phyloP scores from a whole-genome alignment of 75 land plant genomes.

The Isoetes taiwanensis region DNA sequence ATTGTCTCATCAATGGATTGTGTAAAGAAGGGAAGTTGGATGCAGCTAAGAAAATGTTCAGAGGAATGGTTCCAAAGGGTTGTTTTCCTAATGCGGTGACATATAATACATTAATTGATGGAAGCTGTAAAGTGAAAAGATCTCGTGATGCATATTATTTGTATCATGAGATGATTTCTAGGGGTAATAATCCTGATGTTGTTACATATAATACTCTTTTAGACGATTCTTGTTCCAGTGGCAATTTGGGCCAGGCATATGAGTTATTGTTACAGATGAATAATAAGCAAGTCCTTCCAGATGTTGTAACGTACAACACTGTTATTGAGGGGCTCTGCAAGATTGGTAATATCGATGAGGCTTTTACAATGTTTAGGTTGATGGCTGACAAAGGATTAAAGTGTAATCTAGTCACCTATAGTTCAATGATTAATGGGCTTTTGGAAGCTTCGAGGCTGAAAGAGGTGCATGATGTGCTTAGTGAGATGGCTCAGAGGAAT shows the following conservation, averaged over 20 bases:
- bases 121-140: conserved; percentile 12
- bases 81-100: conserved; percentile 12
- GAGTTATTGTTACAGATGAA: neutral
- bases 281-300: neutral
- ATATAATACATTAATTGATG: conserved; percentile 10
- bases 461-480: neutral
- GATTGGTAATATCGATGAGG: conserved; percentile 22
- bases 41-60: conserved; percentile 12
- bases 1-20: conserved; percentile 15
- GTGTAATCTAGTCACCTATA: conserved; percentile 35
- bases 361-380: conserved; percentile 32
- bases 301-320: neutral
- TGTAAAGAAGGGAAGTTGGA: conserved; percentile 20
- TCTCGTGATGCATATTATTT: conserved; percentile 33
- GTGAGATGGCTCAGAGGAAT: neutral
- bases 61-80: conserved; percentile 14
- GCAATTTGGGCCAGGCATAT: neutral
- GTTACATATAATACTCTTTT: conserved; percentile 54
- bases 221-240: neutral
- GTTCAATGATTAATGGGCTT: conserved; percentile 16
- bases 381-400: conserved; percentile 29
- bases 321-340: conserved; percentile 35
- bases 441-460: neutral
- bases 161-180: conserved; percentile 27
- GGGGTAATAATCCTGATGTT: conserved; percentile 33